Evolutionary conservation across 1,284 basidiomycete species (phyloP).

Genomic region (Leccinum colubrinum): DNA sequence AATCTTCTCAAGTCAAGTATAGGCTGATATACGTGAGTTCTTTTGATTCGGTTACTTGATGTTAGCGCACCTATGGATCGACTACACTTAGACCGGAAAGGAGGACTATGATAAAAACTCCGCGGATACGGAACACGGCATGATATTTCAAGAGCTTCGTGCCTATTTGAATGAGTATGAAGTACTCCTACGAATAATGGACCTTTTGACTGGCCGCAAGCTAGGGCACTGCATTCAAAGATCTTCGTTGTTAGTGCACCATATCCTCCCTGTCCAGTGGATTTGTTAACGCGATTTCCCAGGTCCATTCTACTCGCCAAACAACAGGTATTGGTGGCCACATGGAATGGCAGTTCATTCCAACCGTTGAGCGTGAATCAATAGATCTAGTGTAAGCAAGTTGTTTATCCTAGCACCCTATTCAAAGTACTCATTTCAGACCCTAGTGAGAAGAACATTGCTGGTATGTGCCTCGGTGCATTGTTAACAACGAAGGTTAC

Average conservation of each 20-base stretch:
- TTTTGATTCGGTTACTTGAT: no score
- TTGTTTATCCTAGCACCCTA: neutral
- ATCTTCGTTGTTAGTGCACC: neutral
- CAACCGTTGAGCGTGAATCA: constrained; percentile 94
- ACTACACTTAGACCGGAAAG: constrained; percentile 59
- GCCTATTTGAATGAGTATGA: constrained; percentile 76
- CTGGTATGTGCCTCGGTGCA: constrained; percentile 41
- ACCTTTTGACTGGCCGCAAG: neutral
- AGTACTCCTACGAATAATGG: rapidly evolving
- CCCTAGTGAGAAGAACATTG: constrained; percentile 65
- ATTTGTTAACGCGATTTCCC: neutral
- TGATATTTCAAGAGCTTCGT: constrained; percentile 75
- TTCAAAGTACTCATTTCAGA: neutral
- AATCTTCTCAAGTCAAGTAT: no score
- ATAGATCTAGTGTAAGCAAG: constrained; percentile 77
- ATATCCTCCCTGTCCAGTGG: no score
- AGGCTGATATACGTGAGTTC: no score
- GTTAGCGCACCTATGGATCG: no score
- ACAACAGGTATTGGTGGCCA: constrained; percentile 93
- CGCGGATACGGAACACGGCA: constrained; percentile 43
- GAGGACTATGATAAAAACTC: no score
- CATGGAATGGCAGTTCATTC: constrained; percentile 88
- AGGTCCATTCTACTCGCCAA: constrained; percentile 8
- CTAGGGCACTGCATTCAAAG: neutral
- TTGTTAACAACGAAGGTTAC: rapidly evolving